Base-by-base conservation (phyloP, 441 rosid genomes). In the Populus hybrid region DNA sequence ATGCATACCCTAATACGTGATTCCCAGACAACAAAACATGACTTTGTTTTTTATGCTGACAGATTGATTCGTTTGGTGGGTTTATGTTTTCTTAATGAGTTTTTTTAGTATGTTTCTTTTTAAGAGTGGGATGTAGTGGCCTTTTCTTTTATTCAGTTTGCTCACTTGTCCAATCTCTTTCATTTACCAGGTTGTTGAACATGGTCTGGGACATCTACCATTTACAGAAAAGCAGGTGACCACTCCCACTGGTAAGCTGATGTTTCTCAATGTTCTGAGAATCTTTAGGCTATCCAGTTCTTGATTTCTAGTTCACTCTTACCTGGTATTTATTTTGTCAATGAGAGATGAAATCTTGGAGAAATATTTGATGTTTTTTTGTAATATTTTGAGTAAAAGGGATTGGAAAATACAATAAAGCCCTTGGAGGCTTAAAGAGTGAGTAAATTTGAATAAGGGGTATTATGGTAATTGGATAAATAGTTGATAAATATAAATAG, bases 1-100 rank as follows among this genome's bases (percentile, higher is more conserved):
- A 95, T 95, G 99, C 99, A 95, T 87, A 95, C 99, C 75, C 97
- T 95, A 67, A 88, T 95, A 84, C 99, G 99, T 73, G 99, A 94
- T 85, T 77, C 94, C 83, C 97, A 87, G 82, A 93, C 94, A 72
- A 95, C 97, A 69, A 95, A 91, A 81, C 99, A 95, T 83, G 98
- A 95, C 84, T 95, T 95, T 79, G 94, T 95, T 76, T 95, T 95
- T 79, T 95, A 95, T 85, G 85, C 98, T 81, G 98, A 93, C 81
- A 87, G 99, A 69, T 87, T 95, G 89, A 95, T 95, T 86, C 97
- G 99, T 82, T 87, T 95, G 97, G 99, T 95, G 81, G 28, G 91
- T 79, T 74, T 67, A 74, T 77, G 6, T 23, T 70, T 18, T 70
- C 72, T 73, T 71, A 23, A 36, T 69, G 71, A 11, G 32, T 30